Evolutionary conservation across 2,329 filamentous ascomycete genomes (phyloP), one percentile per base, ranked within the genome.

Genomic region (Neonectria faginata): DNA sequence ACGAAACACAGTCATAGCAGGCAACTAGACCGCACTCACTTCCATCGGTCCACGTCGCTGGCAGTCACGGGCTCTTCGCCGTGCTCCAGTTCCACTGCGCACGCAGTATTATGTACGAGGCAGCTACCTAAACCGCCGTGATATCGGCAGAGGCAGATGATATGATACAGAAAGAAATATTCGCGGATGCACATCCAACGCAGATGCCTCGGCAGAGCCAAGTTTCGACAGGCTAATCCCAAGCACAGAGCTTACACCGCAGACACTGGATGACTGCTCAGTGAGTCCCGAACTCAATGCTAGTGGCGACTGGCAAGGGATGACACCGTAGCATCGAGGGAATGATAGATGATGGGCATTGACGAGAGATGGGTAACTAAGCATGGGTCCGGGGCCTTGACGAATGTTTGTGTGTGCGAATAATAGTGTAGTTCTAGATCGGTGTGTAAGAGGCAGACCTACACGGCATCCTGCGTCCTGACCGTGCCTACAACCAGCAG

Each of bases 331-430:
- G 47, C 41, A 58, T 58, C 42, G 56, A 45, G 61, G 31, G 45
- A 14, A n/a, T 11, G n/a, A 47, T 39, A 33, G 59, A 59, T 56
- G 61, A 64, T 57, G 53, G 44, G 59, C 53, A 62, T 62, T 56
- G 42, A 50, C 48, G 36, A 44, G 25, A 53, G 22, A 29, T 54
- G 41, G 25, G 11, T 42, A 54, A 50, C 48, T 59, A 41, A 51
- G 42, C 61, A 58, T 64, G 61, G 60, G 36, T 64, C 55, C 51
- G 59, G 59, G 39, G 55, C 50, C 29, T 51, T 59, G 18, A 36
- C 33, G 47, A 20, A 45, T 18, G 18, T 48, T 36, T n/a, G 39
- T 54, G 52, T 50, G 31, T 56, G n/a, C 53, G 54, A 57, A 57
- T 62, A 45, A 45, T 50, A 54, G 55, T n/a, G 55, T 22, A 56